Percentiles rank a stretch among this genome's conserved stretches.
Evolutionary conservation across 2,329 filamentous ascomycete species (phyloP).

Genomic region (Cladophialophora bantiana): DNA sequence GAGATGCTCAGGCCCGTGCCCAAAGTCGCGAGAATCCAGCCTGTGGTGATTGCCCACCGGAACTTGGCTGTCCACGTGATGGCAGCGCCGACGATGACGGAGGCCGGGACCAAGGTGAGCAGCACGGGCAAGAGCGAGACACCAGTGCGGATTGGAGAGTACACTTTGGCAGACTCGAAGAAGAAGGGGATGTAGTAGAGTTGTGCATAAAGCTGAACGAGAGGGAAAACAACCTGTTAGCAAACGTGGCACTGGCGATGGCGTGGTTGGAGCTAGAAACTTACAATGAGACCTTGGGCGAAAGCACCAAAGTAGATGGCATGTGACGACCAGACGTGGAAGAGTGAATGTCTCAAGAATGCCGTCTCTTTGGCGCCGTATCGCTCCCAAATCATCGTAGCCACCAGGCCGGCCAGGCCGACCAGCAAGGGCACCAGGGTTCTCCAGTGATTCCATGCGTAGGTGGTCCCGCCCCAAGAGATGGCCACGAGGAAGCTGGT

Average conservation of each 20-base stretch:
- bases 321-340: constrained; percentile 46
- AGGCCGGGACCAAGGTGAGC: constrained; percentile 42
- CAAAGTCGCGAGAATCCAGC: constrained; percentile 50
- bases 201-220: constrained; percentile 49
- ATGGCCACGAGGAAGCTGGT: constrained; percentile 52
- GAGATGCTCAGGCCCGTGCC: constrained; percentile 50
- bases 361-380: constrained; percentile 44
- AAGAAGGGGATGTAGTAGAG: constrained; percentile 55
- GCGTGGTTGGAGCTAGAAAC: constrained; percentile 31
- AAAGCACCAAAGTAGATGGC: constrained; percentile 53
- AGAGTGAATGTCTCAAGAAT: constrained; percentile 49
- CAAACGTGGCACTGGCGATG: not conserved
- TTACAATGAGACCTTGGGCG: constrained; percentile 54
- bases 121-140: constrained; percentile 49
- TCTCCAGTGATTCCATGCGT: constrained; percentile 49
- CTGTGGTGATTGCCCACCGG: constrained; percentile 53
- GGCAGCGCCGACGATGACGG: constrained; percentile 44
- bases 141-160: constrained; percentile 47
- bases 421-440: constrained; percentile 51
- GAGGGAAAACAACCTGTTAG: not conserved
- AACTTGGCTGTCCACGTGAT: constrained; percentile 46
- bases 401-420: constrained; percentile 45
- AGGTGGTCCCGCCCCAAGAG: constrained; percentile 52
- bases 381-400: constrained; percentile 48
- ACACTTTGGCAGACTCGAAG: constrained; percentile 47